Percentiles rank a stretch among this genome's conserved stretches.
Evolutionary conservation across 2,329 filamentous ascomycete genomes (phyloP).

Genomic region (Metarhizium anisopliae): DNA sequence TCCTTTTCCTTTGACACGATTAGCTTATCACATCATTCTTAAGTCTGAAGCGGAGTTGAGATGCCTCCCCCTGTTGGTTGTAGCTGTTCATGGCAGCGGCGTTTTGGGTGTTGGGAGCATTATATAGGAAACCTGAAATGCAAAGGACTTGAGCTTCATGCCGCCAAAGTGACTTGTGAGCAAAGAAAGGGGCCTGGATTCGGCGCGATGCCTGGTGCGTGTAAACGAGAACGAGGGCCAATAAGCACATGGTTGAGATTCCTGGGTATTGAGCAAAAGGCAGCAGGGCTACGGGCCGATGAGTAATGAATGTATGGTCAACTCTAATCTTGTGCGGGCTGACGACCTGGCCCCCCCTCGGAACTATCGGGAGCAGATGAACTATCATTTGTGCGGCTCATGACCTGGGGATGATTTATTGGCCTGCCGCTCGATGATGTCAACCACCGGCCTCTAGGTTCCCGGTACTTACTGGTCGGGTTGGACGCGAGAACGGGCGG

Average conservation of each 20-base stretch:
- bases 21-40: constrained; percentile 4
- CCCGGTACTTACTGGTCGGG: no score
- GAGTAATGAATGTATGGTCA: no score
- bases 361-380: neutral
- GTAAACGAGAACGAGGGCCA: no score
- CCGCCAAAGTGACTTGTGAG: neutral
- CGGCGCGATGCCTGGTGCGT: neutral
- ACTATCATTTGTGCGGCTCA: neutral
- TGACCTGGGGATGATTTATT: neutral
- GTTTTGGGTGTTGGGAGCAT: constrained; percentile 20
- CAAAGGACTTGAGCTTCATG: constrained; percentile 3
- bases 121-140: constrained; percentile 21
- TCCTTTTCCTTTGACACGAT: constrained; percentile 1
- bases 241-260: no score
- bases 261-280: neutral
- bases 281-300: neutral
- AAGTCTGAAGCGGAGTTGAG: constrained; percentile 1
- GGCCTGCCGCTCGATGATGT: neutral
- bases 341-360: neutral
- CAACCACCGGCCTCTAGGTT: neutral
- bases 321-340: neutral
- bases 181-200: neutral
- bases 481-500: no score
- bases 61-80: constrained; percentile 12
- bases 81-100: constrained; percentile 23